Percentiles rank a stretch among this genome's conserved stretches.
These are phyloP conservation scores for Saussurea involucrata DNA, from an alignment of 129 eudicot species.

Conservation along the genomic window DNA sequence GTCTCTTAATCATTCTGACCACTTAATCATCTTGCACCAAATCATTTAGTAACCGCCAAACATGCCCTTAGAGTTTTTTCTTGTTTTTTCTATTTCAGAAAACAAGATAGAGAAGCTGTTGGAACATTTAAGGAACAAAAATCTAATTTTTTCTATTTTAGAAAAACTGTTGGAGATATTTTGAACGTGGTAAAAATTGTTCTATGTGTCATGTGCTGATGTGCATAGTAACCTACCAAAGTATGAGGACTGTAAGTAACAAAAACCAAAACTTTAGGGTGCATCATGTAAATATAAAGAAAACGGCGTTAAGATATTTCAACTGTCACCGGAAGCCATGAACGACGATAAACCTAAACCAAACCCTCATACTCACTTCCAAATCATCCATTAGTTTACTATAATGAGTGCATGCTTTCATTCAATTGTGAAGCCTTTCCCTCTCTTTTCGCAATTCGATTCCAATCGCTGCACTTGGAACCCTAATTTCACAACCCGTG, in stretches of 20 bases:
- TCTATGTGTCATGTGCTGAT: too few species aligned
- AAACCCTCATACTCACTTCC: neutral
- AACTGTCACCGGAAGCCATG: constrained; percentile 21
- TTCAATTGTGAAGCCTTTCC: constrained; percentile 30
- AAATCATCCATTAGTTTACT: constrained; percentile 5
- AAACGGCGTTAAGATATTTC: constrained; percentile 17
- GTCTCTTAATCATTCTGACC: too few species aligned
- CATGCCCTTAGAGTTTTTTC: too few species aligned
- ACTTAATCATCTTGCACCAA: too few species aligned
- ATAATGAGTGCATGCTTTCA: constrained; percentile 55
- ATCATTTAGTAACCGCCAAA: too few species aligned
- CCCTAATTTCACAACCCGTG: neutral
- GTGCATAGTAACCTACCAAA: neutral
- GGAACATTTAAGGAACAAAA: too few species aligned
- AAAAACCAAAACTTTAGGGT: neutral
- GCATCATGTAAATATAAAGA: neutral
- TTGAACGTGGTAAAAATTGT: too few species aligned
- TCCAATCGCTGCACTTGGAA: constrained; percentile 6
- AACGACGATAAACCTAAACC: constrained; percentile 19
- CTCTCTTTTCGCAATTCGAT: constrained; percentile 17
- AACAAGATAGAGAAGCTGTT: too few species aligned
- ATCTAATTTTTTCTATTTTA: too few species aligned
- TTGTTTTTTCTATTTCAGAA: too few species aligned
- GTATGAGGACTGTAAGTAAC: neutral
- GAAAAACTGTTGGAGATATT: too few species aligned